phyloP scores from a whole-genome alignment of 139 green algal species.

The Trebouxia sp. region DNA sequence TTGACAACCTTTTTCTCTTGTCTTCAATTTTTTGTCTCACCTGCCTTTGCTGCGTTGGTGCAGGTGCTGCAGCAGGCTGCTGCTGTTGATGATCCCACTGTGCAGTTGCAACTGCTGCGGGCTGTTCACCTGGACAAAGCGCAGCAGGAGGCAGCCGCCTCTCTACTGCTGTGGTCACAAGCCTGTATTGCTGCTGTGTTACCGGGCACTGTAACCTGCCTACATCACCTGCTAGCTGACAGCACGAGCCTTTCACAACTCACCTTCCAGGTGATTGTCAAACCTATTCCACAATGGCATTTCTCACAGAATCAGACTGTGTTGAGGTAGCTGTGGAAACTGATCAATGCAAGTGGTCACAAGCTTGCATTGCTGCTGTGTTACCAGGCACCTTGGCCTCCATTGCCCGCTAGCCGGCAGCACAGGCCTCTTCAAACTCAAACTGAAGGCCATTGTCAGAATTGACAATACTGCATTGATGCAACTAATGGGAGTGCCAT shows the following conservation, averaged over 20 bases:
- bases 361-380: no score
- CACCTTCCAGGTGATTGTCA: not conserved
- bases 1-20: not conserved
- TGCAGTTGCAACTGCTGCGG: not conserved
- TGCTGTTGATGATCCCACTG: not conserved
- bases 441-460: no score
- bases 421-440: no score
- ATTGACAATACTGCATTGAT: no score
- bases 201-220: not conserved
- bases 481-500: no score
- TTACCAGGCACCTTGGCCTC: no score
- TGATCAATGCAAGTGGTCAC: no score
- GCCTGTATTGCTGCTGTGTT: not conserved
- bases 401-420: no score
- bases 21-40: not conserved
- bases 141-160: not conserved
- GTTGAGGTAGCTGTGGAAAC: no score
- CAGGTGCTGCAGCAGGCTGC: conserved; percentile 1
- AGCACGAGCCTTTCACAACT: not conserved
- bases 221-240: not conserved
- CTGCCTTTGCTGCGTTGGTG: not conserved
- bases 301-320: no score
- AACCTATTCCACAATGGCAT: not conserved
- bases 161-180: not conserved
- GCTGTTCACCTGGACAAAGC: not conserved